These are phyloP conservation scores for Colletotrichum euphorbiae DNA, from an alignment of 2,329 filamentous ascomycete species.

Conservation along the genomic window DNA sequence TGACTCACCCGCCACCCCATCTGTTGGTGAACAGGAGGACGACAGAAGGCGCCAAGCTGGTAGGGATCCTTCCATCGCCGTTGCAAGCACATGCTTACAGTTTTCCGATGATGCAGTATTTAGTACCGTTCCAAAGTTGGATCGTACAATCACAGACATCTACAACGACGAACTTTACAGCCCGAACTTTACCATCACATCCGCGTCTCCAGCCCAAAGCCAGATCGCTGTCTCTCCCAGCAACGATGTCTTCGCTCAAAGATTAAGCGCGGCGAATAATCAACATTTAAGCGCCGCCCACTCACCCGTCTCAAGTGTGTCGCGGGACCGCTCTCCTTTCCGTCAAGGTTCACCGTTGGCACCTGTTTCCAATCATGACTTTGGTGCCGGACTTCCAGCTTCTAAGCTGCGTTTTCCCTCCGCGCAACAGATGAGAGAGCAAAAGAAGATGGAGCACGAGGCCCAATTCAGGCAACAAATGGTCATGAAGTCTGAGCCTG, in stretches of 20 bases:
- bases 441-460: constrained; percentile 70
- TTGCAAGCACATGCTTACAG: constrained; percentile 52
- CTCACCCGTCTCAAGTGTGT: constrained; percentile 59
- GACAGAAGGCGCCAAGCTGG: constrained; percentile 65
- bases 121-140: constrained; percentile 77
- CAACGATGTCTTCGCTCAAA: constrained; percentile 77
- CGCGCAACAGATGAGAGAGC: constrained; percentile 70
- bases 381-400: constrained; percentile 44
- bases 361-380: constrained; percentile 58
- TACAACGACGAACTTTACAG: constrained; percentile 89
- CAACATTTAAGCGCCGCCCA: constrained; percentile 72
- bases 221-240: constrained; percentile 62
- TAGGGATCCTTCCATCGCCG: constrained; percentile 53
- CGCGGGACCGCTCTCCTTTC: constrained; percentile 84
- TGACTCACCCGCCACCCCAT: constrained; percentile 71
- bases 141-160: constrained; percentile 87
- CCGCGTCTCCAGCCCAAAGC: constrained; percentile 60
- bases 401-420: constrained; percentile 56
- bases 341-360: constrained; percentile 75
- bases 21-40: constrained; percentile 61
- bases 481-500: constrained; percentile 54
- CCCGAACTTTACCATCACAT: constrained; percentile 71
- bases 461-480: constrained; percentile 59
- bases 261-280: constrained; percentile 82
- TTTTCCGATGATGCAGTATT: constrained; percentile 10